A percentile compares a stretch with the other conserved stretches of the same genome.
Conservation (phyloP, 352 stramenopile genomes). For the Globisporangium orthogonon region DNA sequence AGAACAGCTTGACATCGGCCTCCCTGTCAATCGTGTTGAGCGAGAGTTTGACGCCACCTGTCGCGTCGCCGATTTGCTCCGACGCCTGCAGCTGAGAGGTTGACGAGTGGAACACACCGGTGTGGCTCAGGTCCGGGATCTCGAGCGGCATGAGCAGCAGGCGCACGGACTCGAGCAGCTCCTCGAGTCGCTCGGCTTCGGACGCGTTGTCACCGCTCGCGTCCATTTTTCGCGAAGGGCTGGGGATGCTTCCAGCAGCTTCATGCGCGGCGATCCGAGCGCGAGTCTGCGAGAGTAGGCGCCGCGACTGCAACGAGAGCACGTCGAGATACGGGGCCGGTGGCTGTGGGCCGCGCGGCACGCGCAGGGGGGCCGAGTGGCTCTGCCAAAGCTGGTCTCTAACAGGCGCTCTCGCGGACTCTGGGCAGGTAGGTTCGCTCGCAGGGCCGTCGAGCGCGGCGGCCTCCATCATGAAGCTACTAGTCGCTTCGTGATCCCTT, state of each 20-base stretch:
- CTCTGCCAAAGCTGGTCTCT: background rate
- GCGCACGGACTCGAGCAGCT: slow-evolving; percentile 28
- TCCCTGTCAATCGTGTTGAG: slow-evolving; percentile 27
- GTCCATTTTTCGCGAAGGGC: background rate
- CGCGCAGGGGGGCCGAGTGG: background rate
- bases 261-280: slow-evolving; percentile 26
- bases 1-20: slow-evolving; percentile 54
- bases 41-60: slow-evolving; percentile 13
- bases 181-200: slow-evolving; percentile 21
- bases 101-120: slow-evolving; percentile 26
- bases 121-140: slow-evolving; percentile 55
- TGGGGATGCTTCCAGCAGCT: slow-evolving; percentile 1
- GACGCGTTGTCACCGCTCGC: background rate
- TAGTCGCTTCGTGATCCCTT: too few relatives aligned
- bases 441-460: too few relatives aligned
- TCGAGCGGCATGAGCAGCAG: slow-evolving; percentile 57
- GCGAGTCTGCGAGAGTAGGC: slow-evolving; percentile 27
- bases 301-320: slow-evolving; percentile 52
- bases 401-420: background rate
- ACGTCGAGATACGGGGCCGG: slow-evolving; percentile 54
- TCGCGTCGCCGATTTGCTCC: background rate
- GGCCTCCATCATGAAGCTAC: too few relatives aligned
- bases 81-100: slow-evolving; percentile 11
- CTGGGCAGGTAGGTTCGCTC: too few relatives aligned
- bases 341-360: slow-evolving; percentile 7